Evolutionary conservation across 371 early-diverging fungal genomes (phyloP).

Genomic region (Funneliformis caledonium): DNA sequence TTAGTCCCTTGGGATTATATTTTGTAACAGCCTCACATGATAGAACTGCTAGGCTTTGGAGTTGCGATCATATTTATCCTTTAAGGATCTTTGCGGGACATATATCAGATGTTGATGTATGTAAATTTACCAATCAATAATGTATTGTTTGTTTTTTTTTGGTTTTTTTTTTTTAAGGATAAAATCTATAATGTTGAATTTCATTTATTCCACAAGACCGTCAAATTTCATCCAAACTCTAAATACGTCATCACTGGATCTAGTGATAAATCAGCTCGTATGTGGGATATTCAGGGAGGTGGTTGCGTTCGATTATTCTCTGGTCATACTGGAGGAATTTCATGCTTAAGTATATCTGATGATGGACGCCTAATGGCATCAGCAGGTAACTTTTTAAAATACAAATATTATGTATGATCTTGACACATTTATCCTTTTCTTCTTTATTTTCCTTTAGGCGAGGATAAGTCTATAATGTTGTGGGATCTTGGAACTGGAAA

Average conservation of each 20-base stretch:
- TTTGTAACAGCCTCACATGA: slow-evolving; percentile 98
- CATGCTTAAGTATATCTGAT: slow-evolving; percentile 90
- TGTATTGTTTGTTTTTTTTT: neutral
- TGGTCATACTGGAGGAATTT: slow-evolving; percentile 89
- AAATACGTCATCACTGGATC: slow-evolving; percentile 97
- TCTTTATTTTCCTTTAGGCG: slow-evolving; percentile 54
- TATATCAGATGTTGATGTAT: slow-evolving; percentile 96
- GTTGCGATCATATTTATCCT: slow-evolving; percentile 93
- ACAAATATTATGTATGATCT: no score
- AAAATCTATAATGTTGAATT: neutral
- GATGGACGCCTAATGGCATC: slow-evolving; percentile 95
- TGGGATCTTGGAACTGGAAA: slow-evolving; percentile 97
- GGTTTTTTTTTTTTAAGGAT: no score
- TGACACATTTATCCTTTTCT: neutral
- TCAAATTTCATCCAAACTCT: slow-evolving; percentile 98
- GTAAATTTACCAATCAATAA: slow-evolving; percentile 32
- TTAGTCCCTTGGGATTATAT: slow-evolving; percentile 91
- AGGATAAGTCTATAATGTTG: slow-evolving; percentile 86
- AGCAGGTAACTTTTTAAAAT: slow-evolving; percentile 60
- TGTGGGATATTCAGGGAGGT: slow-evolving; percentile 97
- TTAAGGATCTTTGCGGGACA: slow-evolving; percentile 98
- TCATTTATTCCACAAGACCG: slow-evolving; percentile 56
- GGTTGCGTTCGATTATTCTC: slow-evolving; percentile 93
- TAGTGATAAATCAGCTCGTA: slow-evolving; percentile 90
- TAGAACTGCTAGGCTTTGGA: slow-evolving; percentile 96